Percentiles rank a stretch among this genome's conserved stretches.
Conservation (phyloP, 352 stramenopile species). For the Phytophthora cryptogea region DNA sequence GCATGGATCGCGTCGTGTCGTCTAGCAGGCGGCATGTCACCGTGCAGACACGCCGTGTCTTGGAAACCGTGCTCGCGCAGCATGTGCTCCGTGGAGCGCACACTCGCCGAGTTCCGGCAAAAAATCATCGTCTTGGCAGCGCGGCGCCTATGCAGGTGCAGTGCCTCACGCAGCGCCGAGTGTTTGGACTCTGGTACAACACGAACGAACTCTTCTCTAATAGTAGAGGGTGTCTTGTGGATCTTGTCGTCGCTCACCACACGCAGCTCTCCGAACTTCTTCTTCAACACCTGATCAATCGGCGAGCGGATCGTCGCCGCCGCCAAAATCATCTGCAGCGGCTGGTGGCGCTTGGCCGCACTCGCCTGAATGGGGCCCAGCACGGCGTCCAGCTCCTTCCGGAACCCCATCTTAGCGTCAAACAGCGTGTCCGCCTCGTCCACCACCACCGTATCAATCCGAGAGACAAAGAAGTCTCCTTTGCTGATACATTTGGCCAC, state of each 20-base stretch:
- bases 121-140: conserved; percentile 76
- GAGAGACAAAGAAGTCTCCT: conserved; percentile 80
- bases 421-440: conserved; percentile 86
- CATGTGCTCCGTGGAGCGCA: conserved; percentile 83
- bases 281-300: conserved; percentile 74
- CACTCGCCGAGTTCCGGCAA: conserved; percentile 73
- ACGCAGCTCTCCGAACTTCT: conserved; percentile 63
- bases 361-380: conserved; percentile 68
- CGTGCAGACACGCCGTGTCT: conserved; percentile 67
- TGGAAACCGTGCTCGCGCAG: conserved; percentile 74
- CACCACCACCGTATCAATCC: conserved; percentile 65
- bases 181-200: conserved; percentile 69
- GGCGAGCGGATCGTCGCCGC: conserved; percentile 73
- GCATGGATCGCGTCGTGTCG: conserved; percentile 62
- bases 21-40: conserved; percentile 64
- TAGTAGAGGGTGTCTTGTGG: conserved; percentile 63
- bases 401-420: conserved; percentile 85
- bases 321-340: conserved; percentile 73
- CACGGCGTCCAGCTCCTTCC: conserved; percentile 72
- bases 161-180: conserved; percentile 60
- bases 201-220: conserved; percentile 74
- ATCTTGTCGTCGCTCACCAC: conserved; percentile 71
- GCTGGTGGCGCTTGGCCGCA: conserved; percentile 52
- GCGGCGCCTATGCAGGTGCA: conserved; percentile 46
- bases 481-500: conserved; percentile 75